Conservation (phyloP, 768 basidiomycete genomes). For the Suillus decipiens region DNA sequence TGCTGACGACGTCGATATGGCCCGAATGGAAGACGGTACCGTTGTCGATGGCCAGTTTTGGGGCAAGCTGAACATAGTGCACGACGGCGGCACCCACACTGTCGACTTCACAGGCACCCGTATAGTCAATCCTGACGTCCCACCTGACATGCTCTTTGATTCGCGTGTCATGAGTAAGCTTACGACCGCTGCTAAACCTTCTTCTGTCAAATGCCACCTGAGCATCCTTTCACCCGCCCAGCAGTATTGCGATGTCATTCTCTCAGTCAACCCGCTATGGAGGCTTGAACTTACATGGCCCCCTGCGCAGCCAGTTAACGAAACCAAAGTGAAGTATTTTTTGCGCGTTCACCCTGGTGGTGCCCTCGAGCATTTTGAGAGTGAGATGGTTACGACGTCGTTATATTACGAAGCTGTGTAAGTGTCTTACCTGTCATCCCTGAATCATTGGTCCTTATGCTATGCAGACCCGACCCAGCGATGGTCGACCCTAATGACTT, state of each 20-base stretch:
- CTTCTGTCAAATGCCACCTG: constrained; percentile 74
- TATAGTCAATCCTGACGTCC: constrained; percentile 61
- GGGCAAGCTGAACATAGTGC: constrained; percentile 85
- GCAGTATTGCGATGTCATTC: constrained; percentile 80
- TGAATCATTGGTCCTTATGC: constrained; percentile 10
- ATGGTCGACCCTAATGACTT: constrained; percentile 81
- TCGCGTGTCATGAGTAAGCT: constrained; percentile 77
- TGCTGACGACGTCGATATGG: constrained; percentile 85
- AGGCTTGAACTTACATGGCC: constrained; percentile 78
- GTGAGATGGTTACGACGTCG: constrained; percentile 75
- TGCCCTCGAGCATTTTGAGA: constrained; percentile 84
- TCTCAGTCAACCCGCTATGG: constrained; percentile 75
- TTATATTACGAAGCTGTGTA: constrained; percentile 87
- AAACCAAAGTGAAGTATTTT: constrained; percentile 81
- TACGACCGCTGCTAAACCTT: constrained; percentile 70
- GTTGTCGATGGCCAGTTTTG: constrained; percentile 84
- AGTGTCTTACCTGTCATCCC: constrained; percentile 28
- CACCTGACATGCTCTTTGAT: constrained; percentile 73
- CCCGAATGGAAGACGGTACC: constrained; percentile 88
- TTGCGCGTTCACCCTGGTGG: constrained; percentile 83
- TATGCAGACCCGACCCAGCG: constrained; percentile 68
- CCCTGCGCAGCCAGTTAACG: constrained; percentile 63
- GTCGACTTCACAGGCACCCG: constrained; percentile 86
- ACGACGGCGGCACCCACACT: constrained; percentile 72
- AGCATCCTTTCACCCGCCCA: constrained; percentile 70